phyloP scores from a whole-genome alignment of 208 protist species.

The Trypanosoma boissoni region DNA sequence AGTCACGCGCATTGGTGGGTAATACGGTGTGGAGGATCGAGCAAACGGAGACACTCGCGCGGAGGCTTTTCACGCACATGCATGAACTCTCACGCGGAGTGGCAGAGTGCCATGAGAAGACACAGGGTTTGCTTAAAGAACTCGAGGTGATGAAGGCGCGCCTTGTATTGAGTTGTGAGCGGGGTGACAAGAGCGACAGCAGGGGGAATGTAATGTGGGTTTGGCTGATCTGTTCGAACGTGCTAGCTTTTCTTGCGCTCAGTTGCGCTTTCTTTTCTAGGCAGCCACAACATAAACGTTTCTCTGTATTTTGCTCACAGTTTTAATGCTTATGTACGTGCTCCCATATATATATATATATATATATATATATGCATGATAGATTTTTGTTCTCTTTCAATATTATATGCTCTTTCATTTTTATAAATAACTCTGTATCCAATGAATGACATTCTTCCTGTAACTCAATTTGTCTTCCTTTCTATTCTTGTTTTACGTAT shows the following conservation, averaged over 20 bases:
- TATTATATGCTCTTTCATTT: too few relatives aligned
- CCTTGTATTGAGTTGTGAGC: background rate
- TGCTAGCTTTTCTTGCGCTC: conserved; percentile 14
- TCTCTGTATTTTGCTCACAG: background rate
- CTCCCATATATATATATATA: too few relatives aligned
- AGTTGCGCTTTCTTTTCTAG: conserved; percentile 3
- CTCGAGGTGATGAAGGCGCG: conserved; percentile 22
- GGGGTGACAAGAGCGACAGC: background rate
- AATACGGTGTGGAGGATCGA: conserved; percentile 3
- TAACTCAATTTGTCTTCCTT: too few relatives aligned
- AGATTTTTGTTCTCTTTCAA: too few relatives aligned
- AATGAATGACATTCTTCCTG: too few relatives aligned
- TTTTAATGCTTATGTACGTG: too few relatives aligned
- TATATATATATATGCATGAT: too few relatives aligned
- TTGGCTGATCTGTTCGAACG: conserved; percentile 18
- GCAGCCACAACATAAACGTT: background rate
- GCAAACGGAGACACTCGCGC: conserved; percentile 1
- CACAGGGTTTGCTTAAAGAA: conserved; percentile 18
- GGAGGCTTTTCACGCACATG: conserved; percentile 6
- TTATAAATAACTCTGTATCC: too few relatives aligned
- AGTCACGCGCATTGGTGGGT: background rate
- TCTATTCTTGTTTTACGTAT: too few relatives aligned
- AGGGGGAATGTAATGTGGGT: conserved; percentile 3
- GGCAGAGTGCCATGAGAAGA: conserved; percentile 17
- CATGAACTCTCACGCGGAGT: conserved; percentile 1